These are phyloP conservation scores for Monosporascus cannonballus DNA, from an alignment of 2,329 filamentous ascomycete species.

Conservation along the genomic window DNA sequence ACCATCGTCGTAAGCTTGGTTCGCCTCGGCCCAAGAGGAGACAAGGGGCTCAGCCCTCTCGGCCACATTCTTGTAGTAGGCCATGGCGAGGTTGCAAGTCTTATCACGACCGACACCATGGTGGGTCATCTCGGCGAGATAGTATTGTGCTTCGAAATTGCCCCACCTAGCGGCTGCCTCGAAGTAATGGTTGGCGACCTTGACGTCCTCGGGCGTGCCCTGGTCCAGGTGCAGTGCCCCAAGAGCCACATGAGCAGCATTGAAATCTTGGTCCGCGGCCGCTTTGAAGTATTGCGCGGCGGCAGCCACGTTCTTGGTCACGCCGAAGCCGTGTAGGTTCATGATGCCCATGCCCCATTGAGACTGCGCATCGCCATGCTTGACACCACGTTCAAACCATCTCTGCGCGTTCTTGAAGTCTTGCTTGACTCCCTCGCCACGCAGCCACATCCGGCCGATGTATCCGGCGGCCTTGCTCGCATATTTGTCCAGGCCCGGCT, in stretches of 20 bases:
- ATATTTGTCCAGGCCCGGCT: conserved; percentile 66
- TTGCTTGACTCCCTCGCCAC: conserved; percentile 77
- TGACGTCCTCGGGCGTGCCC: conserved; percentile 62
- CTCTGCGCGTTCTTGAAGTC: conserved; percentile 68
- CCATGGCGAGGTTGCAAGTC: conserved; percentile 68
- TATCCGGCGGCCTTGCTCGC: conserved; percentile 82
- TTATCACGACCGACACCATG: conserved; percentile 75
- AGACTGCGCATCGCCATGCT: conserved; percentile 72
- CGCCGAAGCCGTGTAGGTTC: conserved; percentile 71
- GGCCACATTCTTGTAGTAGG: conserved; percentile 76
- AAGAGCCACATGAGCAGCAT: conserved; percentile 74
- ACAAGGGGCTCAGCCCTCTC: conserved; percentile 68
- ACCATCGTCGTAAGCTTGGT: conserved; percentile 71
- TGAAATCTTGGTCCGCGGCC: conserved; percentile 75
- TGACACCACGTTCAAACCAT: conserved; percentile 79
- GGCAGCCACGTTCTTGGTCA: conserved; percentile 58
- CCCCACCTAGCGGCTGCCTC: conserved; percentile 77
- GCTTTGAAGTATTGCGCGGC: conserved; percentile 72
- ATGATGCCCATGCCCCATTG: conserved; percentile 81
- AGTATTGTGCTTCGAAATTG: conserved; percentile 86
- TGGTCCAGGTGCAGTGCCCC: conserved; percentile 84
- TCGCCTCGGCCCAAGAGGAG: conserved; percentile 77
- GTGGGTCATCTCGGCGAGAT: conserved; percentile 80
- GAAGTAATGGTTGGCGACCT: conserved; percentile 76
- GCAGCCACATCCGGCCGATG: conserved; percentile 82